These are phyloP conservation scores for Exophiala sp. DNA, from an alignment of 2,329 filamentous ascomycete genomes.

Conservation along the genomic window DNA sequence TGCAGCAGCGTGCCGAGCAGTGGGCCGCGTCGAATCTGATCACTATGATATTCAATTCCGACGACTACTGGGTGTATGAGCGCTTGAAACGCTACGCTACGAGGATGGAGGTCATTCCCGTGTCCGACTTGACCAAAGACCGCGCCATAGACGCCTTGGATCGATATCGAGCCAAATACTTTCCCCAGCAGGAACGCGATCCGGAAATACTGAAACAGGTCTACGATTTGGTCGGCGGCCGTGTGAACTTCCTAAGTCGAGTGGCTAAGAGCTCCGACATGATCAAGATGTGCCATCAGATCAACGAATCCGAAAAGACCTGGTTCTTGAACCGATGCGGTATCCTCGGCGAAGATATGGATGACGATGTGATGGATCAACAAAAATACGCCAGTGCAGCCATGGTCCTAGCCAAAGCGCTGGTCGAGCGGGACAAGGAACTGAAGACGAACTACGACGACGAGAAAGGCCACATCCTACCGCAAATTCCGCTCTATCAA, in stretches of 20 bases:
- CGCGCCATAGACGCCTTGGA: constrained; percentile 70
- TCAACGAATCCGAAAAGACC: constrained; percentile 64
- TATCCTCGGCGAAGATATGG: constrained; percentile 70
- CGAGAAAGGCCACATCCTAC: constrained; percentile 65
- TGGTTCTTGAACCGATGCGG: constrained; percentile 77
- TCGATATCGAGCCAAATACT: constrained; percentile 76
- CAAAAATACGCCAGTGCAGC: constrained; percentile 93
- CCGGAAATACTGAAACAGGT: constrained; percentile 62
- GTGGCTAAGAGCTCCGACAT: constrained; percentile 84
- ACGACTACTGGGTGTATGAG: constrained; percentile 99
- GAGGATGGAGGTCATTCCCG: constrained; percentile 85
- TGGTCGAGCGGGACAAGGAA: constrained; percentile 73
- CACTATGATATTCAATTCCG: constrained; percentile 85
- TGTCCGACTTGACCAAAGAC: constrained; percentile 72
- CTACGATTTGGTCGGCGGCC: constrained; percentile 80
- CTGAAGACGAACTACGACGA: constrained; percentile 62
- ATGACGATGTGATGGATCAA: constrained; percentile 97
- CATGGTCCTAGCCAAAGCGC: constrained; percentile 84
- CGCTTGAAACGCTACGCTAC: constrained; percentile 86
- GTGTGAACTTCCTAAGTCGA: constrained; percentile 78
- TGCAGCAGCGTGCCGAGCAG: constrained; percentile 91
- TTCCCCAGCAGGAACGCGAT: constrained; percentile 52
- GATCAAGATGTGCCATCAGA: constrained; percentile 67
- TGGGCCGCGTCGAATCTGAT: constrained; percentile 91
- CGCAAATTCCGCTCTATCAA: constrained; percentile 71